A percentile compares a stretch with the other conserved stretches of the same genome.
These are phyloP conservation scores for Medicago lupulina DNA, from an alignment of 306 rosid species.

Conservation along the genomic window DNA sequence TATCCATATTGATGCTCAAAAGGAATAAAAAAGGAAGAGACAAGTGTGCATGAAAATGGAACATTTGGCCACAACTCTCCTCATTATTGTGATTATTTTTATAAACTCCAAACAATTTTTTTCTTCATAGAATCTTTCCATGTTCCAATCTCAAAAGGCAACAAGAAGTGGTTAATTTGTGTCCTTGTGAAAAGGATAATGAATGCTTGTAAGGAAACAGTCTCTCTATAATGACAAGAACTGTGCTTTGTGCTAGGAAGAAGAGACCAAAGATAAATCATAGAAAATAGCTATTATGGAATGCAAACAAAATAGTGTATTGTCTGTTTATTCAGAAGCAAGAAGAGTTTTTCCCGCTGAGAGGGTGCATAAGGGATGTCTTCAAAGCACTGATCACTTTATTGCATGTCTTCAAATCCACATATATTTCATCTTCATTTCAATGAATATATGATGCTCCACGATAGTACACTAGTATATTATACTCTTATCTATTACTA, in stretches of 20 bases:
- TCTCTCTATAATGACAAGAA: neutral
- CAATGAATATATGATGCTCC: slow-evolving; percentile 1
- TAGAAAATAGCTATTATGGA: neutral
- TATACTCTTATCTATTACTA: neutral
- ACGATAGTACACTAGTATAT: neutral
- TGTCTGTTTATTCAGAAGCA: neutral
- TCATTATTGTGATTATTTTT: neutral
- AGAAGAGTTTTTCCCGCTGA: neutral
- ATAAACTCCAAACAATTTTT: too few relatives aligned
- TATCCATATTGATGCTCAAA: neutral
- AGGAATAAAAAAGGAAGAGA: too few relatives aligned
- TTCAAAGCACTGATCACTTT: too few relatives aligned
- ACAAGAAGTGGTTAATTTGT: neutral
- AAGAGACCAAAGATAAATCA: neutral
- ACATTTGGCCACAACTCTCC: neutral
- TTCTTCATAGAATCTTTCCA: neutral
- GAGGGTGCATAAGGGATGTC: neutral
- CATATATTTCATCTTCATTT: slow-evolving; percentile 1
- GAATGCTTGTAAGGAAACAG: neutral
- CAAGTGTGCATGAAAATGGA: neutral
- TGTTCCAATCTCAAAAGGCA: neutral
- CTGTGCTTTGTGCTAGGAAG: neutral
- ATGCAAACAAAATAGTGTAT: neutral
- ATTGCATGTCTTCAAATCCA: neutral
- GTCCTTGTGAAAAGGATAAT: neutral